Evolutionary conservation across 2,329 filamentous ascomycete species (phyloP), one percentile per base, ranked within the genome.

Genomic region (Penicillium sp.): DNA sequence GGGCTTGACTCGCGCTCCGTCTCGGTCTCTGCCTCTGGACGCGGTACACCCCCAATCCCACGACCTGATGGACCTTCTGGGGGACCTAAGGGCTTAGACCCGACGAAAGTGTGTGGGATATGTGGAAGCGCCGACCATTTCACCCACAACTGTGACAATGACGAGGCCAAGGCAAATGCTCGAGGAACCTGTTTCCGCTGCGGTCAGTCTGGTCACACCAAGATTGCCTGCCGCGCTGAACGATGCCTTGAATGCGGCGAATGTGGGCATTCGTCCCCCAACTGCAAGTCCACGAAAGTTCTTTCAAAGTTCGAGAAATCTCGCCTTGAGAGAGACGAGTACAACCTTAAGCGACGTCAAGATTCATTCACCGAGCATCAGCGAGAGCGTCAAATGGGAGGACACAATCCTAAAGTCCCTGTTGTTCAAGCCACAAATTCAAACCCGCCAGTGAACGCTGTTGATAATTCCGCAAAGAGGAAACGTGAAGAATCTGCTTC

Each of bases 111-210:
- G 49, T 81, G 78, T 66, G 72, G 67, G 4, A 69, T 72, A n/a
- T 81, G 78, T 62, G 78, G 78, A 34, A 79, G 76, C 53, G 72
- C 71, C 56, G 62, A 68, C 10, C 78, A 81, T 61, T 74, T 74
- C 59, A 76, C 74, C 1, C 68, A 69, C 49, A 73, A 76, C 43
- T 81, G 78, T 55, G 76, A 80, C 52, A 79, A 80, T 57, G 58
- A 65, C 10, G 75, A 75, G 13, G 77, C 76, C 11, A 69, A 73
- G 56, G 69, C 69, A 34, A 67, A 67, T 13, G 66, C 68, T 32
- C 67, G 69, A 40, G 76, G 76, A 22, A 72, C 61, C 47, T 81
- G 79, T 58, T 69, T 66, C 57, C 72, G 79, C 55, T 81, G 79
- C 54, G 70, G 73, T 18, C 57, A 64, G 24, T 50, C 67, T 24